Percentiles rank a stretch among this genome's conserved stretches.
These are phyloP conservation scores for Actinomortierella wolfii DNA, from an alignment of 371 early-diverging fungal genomes.

Conservation along the genomic window DNA sequence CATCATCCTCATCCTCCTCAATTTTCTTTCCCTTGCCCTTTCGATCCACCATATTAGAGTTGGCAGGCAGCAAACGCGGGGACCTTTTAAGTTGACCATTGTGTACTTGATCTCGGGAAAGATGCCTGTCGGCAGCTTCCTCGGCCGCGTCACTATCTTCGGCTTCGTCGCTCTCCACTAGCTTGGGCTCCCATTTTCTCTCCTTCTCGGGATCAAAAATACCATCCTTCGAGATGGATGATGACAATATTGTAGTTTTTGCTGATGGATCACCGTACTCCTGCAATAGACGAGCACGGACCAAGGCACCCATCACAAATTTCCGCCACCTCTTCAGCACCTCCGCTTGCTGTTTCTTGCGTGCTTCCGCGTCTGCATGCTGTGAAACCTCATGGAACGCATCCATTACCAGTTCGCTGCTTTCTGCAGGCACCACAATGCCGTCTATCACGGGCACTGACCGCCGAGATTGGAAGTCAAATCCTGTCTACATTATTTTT, in stretches of 20 bases:
- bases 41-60: not conserved
- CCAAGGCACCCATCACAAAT: conserved; percentile 57
- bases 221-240: too few species aligned
- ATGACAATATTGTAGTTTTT: too few species aligned
- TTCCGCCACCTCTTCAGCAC: conserved; percentile 64
- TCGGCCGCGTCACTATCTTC: conserved; percentile 5
- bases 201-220: not conserved
- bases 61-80: not conserved
- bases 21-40: not conserved
- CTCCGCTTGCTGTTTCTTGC: conserved; percentile 56
- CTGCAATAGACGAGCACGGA: conserved; percentile 56
- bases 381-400: conserved; percentile 46
- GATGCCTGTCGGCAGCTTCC: too few species aligned
- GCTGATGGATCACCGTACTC: conserved; percentile 51
- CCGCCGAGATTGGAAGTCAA: conserved; percentile 72
- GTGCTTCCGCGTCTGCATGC: conserved; percentile 49
- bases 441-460: conserved; percentile 74
- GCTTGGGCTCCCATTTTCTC: conserved; percentile 14
- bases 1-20: not conserved
- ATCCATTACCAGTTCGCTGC: conserved; percentile 63
- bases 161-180: conserved; percentile 22
- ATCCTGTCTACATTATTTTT: conserved; percentile 59
- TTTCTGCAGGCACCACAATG: conserved; percentile 72
- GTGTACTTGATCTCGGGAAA: not conserved
- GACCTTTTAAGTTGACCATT: not conserved